Evolutionary conservation across 352 stramenopile species (phyloP).

Genomic region (Phytophthora syringae): DNA sequence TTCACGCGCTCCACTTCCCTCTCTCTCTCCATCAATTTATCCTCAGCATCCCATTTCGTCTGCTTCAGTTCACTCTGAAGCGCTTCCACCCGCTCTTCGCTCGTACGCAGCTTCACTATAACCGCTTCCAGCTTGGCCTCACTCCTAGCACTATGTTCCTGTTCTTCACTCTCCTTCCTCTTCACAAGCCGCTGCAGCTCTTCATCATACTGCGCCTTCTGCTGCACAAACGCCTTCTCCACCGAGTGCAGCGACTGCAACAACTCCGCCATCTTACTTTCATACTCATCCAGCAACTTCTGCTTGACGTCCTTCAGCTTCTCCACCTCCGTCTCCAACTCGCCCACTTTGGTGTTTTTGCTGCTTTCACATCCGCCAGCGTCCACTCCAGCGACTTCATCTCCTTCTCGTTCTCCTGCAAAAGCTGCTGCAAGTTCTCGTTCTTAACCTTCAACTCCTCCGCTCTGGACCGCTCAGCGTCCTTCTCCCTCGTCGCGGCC

Average conservation of each 20-base stretch:
- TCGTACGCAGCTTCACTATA: slow-evolving; percentile 50
- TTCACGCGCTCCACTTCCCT: slow-evolving; percentile 55
- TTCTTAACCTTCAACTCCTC: slow-evolving; percentile 72
- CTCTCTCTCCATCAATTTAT: slow-evolving; percentile 67
- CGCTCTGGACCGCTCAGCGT: slow-evolving; percentile 46
- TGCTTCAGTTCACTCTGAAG: slow-evolving; percentile 68
- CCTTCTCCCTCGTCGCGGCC: slow-evolving; percentile 43
- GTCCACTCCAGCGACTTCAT: slow-evolving; percentile 76
- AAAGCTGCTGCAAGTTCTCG: slow-evolving; percentile 66
- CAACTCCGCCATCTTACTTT: slow-evolving; percentile 86
- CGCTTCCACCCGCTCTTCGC: slow-evolving; percentile 56
- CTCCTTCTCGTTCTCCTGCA: slow-evolving; percentile 72
- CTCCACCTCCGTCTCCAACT: slow-evolving; percentile 65
- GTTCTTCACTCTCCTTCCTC: slow-evolving; percentile 55
- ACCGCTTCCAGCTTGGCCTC: slow-evolving; percentile 59
- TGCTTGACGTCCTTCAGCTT: slow-evolving; percentile 80
- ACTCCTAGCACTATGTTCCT: slow-evolving; percentile 26
- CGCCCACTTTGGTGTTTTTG: slow-evolving; percentile 65
- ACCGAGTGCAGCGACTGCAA: slow-evolving; percentile 82
- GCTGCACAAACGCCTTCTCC: slow-evolving; percentile 85
- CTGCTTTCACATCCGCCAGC: slow-evolving; percentile 57
- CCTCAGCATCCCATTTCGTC: slow-evolving; percentile 63
- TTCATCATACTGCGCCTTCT: slow-evolving; percentile 81
- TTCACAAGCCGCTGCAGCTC: slow-evolving; percentile 57
- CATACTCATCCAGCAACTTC: slow-evolving; percentile 83